Evolutionary conservation across 2,329 filamentous ascomycete genomes (phyloP), one percentile per base, ranked within the genome.

Genomic region (Exserohilum rostratum): DNA sequence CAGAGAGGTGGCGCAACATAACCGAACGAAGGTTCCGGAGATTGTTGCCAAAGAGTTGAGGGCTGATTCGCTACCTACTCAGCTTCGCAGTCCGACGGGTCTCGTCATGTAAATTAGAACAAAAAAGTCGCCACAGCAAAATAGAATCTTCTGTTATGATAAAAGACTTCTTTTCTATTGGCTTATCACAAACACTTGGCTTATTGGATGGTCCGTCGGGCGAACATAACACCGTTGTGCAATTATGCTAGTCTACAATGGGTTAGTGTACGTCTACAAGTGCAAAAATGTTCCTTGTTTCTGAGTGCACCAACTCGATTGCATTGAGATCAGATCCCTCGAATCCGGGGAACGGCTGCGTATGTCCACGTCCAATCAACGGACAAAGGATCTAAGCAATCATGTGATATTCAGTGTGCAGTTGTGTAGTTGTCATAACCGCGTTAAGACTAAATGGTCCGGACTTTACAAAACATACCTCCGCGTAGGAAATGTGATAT

Each of bases 31-130:
- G 7, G 31, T 25, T 6, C 27, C 53, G 2, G 43, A 50, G 2
- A 25, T 48, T 18, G 40, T 17, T 11, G 22, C 22, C 3, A 40
- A 35, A 10, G 50, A 53, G 17, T 12, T 60, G 15, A 39, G 50
- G 33, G 44, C 34, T 12, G 53, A 57, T 18, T 48, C 51, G 10
- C 15, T 53, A 7, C 58, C 58, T 30, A 39, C 50, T 18, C 40
- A 44, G 17, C 27, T 40, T 20, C 55, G 30, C 3, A 38, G 31
- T 20, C 49, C 31, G 12, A 29, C 47, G 39, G 44, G 48, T 6
- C 25, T 55, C 13, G 35, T 39, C 5, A 37, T 43, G 12, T 46
- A 39, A 15, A 12, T 13, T 35, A 6, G 15, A 30, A 13, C 6
- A 15, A 5, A 11, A 9, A n/a, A 5, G 12, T 1, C 5, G 6